Percentiles rank a stretch among this genome's conserved stretches.
Evolutionary conservation across 768 basidiomycete species (phyloP).

Genomic region (Boletus rubropictus): DNA sequence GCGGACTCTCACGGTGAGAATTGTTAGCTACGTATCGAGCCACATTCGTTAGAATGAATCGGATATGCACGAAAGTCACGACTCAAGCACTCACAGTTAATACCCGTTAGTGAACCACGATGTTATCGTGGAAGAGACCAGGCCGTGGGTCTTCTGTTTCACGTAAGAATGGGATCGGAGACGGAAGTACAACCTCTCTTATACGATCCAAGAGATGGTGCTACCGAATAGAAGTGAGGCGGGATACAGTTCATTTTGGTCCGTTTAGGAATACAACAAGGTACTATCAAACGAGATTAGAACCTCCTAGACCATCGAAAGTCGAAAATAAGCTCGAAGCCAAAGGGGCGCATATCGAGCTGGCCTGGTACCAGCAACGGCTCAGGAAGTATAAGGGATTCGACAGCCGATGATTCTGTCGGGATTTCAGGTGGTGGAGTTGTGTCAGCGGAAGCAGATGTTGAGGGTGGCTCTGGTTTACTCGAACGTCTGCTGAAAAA

Average conservation of each 20-base stretch:
- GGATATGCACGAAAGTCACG: neutral
- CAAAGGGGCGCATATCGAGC: conserved; percentile 69
- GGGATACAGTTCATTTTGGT: conserved; percentile 10
- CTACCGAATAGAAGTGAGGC: neutral
- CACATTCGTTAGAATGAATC: neutral
- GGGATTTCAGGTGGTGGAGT: conserved; percentile 4
- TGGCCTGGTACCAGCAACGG: conserved; percentile 38
- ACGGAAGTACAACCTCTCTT: neutral
- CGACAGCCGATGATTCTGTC: conserved; percentile 1
- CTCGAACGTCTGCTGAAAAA: conserved; percentile 17
- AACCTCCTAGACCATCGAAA: conserved; percentile 53
- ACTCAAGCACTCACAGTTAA: conserved; percentile 6
- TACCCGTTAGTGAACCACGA: too few species aligned
- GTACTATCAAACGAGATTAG: conserved; percentile 12
- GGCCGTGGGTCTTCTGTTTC: neutral
- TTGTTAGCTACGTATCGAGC: neutral
- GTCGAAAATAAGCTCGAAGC: conserved; percentile 68
- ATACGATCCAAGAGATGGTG: neutral
- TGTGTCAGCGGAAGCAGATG: neutral
- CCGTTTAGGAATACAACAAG: conserved; percentile 19
- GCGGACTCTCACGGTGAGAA: neutral
- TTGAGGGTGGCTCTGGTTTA: neutral
- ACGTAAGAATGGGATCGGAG: neutral
- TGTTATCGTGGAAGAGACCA: neutral
- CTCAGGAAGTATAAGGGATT: conserved; percentile 13